A percentile compares a stretch with the other conserved stretches of the same genome.
Conservation (phyloP, 2,329 filamentous ascomycete species). For the Pseudocercospora macadamiae region DNA sequence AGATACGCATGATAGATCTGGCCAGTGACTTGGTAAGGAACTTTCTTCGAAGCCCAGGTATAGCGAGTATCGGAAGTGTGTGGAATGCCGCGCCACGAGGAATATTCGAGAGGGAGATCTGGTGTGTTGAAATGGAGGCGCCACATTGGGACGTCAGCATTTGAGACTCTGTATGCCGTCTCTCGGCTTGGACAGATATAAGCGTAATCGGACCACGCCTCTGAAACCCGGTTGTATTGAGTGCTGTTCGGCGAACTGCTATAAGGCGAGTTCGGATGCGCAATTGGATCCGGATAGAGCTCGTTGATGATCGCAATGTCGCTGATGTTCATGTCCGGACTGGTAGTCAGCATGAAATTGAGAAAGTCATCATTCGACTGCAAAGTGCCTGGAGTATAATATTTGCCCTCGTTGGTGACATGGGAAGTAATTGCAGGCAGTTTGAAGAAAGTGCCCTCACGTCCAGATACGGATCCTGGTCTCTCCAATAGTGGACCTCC, state of each 20-base stretch:
- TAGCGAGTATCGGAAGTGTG: constrained; percentile 23
- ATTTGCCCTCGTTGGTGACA: constrained; percentile 69
- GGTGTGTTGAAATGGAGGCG: constrained; percentile 21
- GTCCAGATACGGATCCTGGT: constrained; percentile 56
- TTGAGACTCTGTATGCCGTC: constrained; percentile 51
- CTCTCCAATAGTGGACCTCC: constrained; percentile 9
- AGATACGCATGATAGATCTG: constrained; percentile 40
- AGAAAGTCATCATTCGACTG: constrained; percentile 57
- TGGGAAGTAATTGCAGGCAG: constrained; percentile 70
- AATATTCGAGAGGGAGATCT: constrained; percentile 11
- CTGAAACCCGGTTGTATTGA: constrained; percentile 61
- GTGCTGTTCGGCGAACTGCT: constrained; percentile 34
- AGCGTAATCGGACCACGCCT: constrained; percentile 66
- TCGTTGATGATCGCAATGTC: constrained; percentile 59
- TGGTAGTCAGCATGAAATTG: constrained; percentile 62
- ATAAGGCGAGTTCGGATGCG: constrained; percentile 46
- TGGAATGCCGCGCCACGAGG: constrained; percentile 17
- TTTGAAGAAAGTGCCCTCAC: constrained; percentile 53
- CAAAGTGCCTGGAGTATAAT: constrained; percentile 60
- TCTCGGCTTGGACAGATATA: constrained; percentile 67
- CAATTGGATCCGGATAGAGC: constrained; percentile 64
- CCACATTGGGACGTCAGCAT: constrained; percentile 18
- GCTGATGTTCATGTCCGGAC: constrained; percentile 58
- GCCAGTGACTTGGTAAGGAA: constrained; percentile 12
- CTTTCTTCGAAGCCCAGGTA: constrained; percentile 17